phyloP scores from a whole-genome alignment of 164 flowering plant genomes.

The Tetracentron sinense region DNA sequence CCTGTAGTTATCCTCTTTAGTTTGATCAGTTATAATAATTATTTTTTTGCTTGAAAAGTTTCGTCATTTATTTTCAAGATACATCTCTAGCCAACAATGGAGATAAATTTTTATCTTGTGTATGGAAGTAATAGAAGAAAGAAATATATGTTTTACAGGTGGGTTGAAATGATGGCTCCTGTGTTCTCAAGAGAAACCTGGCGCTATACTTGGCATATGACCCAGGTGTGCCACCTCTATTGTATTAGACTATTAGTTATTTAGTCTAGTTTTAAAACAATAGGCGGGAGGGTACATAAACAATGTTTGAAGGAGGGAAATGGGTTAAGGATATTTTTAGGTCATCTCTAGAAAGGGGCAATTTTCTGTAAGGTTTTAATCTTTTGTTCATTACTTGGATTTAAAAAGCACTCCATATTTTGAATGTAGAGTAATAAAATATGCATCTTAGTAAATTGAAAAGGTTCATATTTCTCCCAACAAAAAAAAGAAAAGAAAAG shows the following conservation, averaged over 20 bases:
- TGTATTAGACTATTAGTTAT: neutral
- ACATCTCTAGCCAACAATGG: neutral
- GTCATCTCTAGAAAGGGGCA: too few relatives aligned
- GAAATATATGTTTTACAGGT: slow-evolving; percentile 40
- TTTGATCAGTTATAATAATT: neutral
- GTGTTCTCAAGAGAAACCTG: slow-evolving; percentile 88
- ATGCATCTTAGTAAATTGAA: neutral
- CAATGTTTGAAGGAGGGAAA: too few relatives aligned
- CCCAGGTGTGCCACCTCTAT: slow-evolving; percentile 52
- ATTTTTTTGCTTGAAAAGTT: too few relatives aligned
- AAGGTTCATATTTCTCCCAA: neutral
- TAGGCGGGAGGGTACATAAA: neutral
- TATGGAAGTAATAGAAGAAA: neutral
- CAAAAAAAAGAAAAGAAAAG: too few relatives aligned
- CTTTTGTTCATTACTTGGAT: too few relatives aligned
- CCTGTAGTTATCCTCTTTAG: neutral
- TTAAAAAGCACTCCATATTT: too few relatives aligned
- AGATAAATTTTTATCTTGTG: neutral
- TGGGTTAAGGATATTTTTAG: too few relatives aligned
- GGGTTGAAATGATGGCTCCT: slow-evolving; percentile 99
- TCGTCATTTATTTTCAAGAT: neutral
- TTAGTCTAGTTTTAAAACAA: neutral
- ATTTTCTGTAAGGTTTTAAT: too few relatives aligned
- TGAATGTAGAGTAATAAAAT: too few relatives aligned
- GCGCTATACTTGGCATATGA: slow-evolving; percentile 91